Percentiles rank a stretch among this genome's conserved stretches.
phyloP scores from a whole-genome alignment of 108 stramenopile genomes.

The Nitzschia palea region DNA sequence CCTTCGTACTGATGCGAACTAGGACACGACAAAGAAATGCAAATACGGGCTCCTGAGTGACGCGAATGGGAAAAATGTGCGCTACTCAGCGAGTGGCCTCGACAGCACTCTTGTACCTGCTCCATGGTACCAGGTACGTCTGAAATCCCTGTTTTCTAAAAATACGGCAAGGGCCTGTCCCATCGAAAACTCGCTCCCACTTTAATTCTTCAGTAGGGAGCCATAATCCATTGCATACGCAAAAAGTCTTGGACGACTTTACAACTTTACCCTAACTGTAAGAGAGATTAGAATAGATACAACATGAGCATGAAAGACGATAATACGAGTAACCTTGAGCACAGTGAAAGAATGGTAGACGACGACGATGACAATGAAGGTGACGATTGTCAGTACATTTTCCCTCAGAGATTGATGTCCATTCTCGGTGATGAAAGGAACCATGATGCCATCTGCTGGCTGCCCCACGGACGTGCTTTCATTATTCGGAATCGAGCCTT shows the following conservation, averaged over 20 bases:
- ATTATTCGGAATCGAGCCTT: slow-evolving; percentile 62
- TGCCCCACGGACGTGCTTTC: slow-evolving; percentile 65
- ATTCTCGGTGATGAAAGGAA: slow-evolving; percentile 49
- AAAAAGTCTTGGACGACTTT: neutral
- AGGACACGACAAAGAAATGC: too few species aligned
- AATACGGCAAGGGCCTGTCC: neutral
- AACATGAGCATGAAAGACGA: slow-evolving; percentile 6
- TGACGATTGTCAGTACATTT: slow-evolving; percentile 40
- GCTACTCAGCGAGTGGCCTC: too few species aligned
- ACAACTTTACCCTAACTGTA: neutral
- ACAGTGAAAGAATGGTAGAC: slow-evolving; percentile 1
- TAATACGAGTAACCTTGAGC: neutral
- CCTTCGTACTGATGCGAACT: too few species aligned
- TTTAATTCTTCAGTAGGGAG: too few species aligned
- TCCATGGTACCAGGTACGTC: too few species aligned
- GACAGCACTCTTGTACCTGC: too few species aligned
- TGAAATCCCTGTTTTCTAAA: neutral
- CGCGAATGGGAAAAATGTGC: too few species aligned
- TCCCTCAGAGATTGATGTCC: slow-evolving; percentile 59
- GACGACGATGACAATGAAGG: slow-evolving; percentile 20
- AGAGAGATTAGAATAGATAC: neutral
- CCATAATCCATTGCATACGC: too few species aligned
- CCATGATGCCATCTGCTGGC: slow-evolving; percentile 60
- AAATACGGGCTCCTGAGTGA: too few species aligned
- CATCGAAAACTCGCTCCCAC: too few species aligned